Evolutionary conservation across 805 yeast genomes (phyloP), one percentile per base, ranked within the genome.

Genomic region (Candida insectalens): DNA sequence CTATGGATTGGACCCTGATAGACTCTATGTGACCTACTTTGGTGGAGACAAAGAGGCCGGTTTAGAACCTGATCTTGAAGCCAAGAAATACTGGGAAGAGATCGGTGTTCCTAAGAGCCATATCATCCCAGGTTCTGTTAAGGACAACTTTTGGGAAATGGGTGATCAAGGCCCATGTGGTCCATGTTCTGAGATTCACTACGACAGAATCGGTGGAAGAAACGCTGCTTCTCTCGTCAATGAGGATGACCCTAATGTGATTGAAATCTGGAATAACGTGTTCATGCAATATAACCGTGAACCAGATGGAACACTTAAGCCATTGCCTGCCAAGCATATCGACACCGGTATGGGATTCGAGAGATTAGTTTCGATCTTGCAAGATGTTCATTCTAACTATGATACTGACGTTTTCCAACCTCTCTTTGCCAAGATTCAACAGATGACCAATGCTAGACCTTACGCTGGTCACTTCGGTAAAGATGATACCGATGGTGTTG

Each of bases 81-180:
- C 97, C 35, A 83, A 83, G 57, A 65, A 81, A 49, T 63, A 74
- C 42, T 92, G 99, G 99, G 63, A 66, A 42, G 74, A 69, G 25
- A 82, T 81, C 27, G 99, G 99, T 48, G 94, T 89, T 36, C 70
- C 78, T 22, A 95, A 84, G 46, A 88, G 79, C 55, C 97, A 87
- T 56, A 89, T 92, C 47, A 66, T 92, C 45, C 95, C 96, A 15
- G 99, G 99, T 37, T 65, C 77, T 46, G 83, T 78, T 35, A 67
- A 77, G 53, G 99, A 92, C 59, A 92, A 92, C 64, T 92, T 92
- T 62, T 92, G 99, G 99, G 99, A 92, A 67, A 92, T 92, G 99
- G 99, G 99, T 50, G 99, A 94, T 55, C 97, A 89, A 67, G 99
- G 99, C 46, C 99, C 99, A 32, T 92, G 99, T 68, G 99, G 99